These are phyloP conservation scores for Chrysoporthe deuterocubensis DNA, from an alignment of 2,329 filamentous ascomycete species.

Conservation along the genomic window DNA sequence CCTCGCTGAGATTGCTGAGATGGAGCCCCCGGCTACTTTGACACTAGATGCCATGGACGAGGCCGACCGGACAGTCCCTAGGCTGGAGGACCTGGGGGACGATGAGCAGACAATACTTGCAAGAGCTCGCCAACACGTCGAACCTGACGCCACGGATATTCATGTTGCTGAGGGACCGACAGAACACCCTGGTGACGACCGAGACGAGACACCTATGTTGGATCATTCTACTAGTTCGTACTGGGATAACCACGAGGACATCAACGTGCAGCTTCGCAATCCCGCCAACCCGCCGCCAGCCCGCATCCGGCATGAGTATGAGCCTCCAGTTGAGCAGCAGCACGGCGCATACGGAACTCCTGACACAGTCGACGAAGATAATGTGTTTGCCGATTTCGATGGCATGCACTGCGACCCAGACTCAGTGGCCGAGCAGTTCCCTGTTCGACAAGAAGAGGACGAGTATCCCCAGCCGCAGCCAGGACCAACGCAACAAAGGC, in stretches of 20 bases:
- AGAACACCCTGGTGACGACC: slow-evolving; percentile 21
- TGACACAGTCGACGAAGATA: slow-evolving; percentile 67
- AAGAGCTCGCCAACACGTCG: slow-evolving; percentile 42
- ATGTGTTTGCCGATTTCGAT: slow-evolving; percentile 80
- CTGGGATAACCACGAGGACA: slow-evolving; percentile 24
- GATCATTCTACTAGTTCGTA: slow-evolving; percentile 25
- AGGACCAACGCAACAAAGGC: slow-evolving; percentile 28
- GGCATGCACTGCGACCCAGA: slow-evolving; percentile 74
- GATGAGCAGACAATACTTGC: slow-evolving; percentile 45
- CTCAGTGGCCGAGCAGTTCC: slow-evolving; percentile 31
- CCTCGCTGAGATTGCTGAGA: slow-evolving; percentile 61
- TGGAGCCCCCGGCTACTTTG: slow-evolving; percentile 54
- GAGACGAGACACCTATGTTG: slow-evolving; percentile 30
- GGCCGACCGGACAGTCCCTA: slow-evolving; percentile 49
- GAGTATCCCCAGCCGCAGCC: slow-evolving; percentile 30
- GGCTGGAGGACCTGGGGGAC: slow-evolving; percentile 39
- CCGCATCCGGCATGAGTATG: slow-evolving; percentile 28
- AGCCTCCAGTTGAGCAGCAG: slow-evolving; percentile 42
- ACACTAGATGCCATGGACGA: slow-evolving; percentile 58
- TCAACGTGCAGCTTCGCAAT: slow-evolving; percentile 18
- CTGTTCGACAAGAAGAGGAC: slow-evolving; percentile 23
- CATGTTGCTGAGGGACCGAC: slow-evolving; percentile 29
- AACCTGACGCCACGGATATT: slow-evolving; percentile 33
- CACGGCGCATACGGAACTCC: slow-evolving; percentile 58
- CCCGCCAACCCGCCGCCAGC: slow-evolving; percentile 21